Conservation (phyloP, 768 basidiomycete genomes). For the Tulasnella sp. region DNA sequence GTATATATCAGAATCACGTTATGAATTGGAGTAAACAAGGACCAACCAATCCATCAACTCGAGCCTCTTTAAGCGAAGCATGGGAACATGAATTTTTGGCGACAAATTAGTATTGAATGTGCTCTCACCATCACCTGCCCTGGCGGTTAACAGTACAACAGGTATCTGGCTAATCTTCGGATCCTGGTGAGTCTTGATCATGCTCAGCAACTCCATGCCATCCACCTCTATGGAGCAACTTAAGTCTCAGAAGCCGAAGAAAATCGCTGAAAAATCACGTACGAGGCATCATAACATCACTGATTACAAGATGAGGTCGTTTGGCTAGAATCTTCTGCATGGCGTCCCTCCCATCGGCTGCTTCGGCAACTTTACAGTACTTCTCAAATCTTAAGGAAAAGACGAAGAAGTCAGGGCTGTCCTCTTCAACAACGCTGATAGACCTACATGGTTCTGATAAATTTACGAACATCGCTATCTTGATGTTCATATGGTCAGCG, state of each 20-base stretch:
- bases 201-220: conserved; percentile 25
- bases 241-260: no score
- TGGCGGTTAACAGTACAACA: conserved; percentile 28
- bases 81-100: no score
- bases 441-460: conserved; percentile 24
- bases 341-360: conserved; percentile 25
- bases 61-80: no score
- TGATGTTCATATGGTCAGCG: neutral
- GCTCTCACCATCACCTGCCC: conserved; percentile 28
- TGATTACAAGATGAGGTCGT: conserved; percentile 26
- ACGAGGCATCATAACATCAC: conserved; percentile 30
- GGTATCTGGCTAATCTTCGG: conserved; percentile 21
- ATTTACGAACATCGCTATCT: conserved; percentile 26
- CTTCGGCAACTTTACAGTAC: conserved; percentile 27
- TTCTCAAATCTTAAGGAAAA: conserved; percentile 24
- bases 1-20: neutral
- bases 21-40: no score
- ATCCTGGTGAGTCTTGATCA: conserved; percentile 22
- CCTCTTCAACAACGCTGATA: neutral
- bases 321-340: conserved; percentile 18
- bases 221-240: conserved; percentile 24
- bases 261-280: no score
- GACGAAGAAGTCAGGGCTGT: conserved; percentile 5
- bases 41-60: conserved; percentile 27
- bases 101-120: no score